Evolutionary conservation across 768 basidiomycete genomes (phyloP).

Genomic region (Agrocybe praecox): DNA sequence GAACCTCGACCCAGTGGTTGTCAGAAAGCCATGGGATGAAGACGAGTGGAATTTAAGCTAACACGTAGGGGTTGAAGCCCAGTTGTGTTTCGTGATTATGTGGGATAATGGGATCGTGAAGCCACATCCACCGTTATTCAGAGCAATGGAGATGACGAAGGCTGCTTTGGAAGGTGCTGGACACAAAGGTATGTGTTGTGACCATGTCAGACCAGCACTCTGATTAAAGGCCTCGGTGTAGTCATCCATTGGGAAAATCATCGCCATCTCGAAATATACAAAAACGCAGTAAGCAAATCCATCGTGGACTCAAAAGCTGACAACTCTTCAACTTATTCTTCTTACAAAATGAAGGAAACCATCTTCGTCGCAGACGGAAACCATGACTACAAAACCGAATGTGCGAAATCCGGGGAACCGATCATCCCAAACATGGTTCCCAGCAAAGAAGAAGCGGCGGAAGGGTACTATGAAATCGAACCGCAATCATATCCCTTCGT

Average conservation of each 20-base stretch:
- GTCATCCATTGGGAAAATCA: constrained; percentile 69
- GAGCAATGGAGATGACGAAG: constrained; percentile 52
- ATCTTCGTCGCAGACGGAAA: constrained; percentile 54
- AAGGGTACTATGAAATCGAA: constrained; percentile 21
- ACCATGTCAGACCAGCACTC: too few species aligned
- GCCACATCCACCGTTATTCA: constrained; percentile 53
- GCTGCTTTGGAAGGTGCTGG: constrained; percentile 49
- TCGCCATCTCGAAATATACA: constrained; percentile 53
- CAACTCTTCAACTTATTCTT: not conserved
- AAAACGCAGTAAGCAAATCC: constrained; percentile 35
- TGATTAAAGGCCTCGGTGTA: too few species aligned
- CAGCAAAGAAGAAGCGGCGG: constrained; percentile 20
- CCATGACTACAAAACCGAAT: constrained; percentile 47
- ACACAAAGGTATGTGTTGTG: constrained; percentile 41
- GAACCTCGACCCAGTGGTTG: constrained; percentile 52
- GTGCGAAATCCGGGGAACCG: constrained; percentile 57
- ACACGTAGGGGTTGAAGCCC: constrained; percentile 42
- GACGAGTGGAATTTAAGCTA: constrained; percentile 44
- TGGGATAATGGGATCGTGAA: constrained; percentile 49
- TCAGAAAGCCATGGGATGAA: constrained; percentile 50
- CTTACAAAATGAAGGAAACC: constrained; percentile 38
- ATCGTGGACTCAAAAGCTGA: not conserved
- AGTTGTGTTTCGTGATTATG: constrained; percentile 53
- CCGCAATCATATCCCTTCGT: constrained; percentile 40
- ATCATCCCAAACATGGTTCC: constrained; percentile 57